Evolutionary conservation across 2,329 filamentous ascomycete species (phyloP).

Genomic region (Macrophomina pseudophaseolina): DNA sequence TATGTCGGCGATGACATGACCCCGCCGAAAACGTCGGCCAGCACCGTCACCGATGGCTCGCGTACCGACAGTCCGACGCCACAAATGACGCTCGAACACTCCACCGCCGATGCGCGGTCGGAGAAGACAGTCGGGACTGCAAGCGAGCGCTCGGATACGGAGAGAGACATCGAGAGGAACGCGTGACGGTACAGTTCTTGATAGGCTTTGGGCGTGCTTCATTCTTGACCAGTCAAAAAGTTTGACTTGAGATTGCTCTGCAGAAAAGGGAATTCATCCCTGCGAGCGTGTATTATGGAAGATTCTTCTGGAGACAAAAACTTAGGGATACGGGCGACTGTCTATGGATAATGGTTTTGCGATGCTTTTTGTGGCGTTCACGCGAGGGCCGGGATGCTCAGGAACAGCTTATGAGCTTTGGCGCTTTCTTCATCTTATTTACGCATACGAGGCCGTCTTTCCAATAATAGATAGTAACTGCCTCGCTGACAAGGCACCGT

Average conservation of each 20-base stretch:
- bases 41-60: neutral
- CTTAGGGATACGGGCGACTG: too few relatives aligned
- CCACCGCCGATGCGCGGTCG: neutral
- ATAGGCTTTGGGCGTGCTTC: neutral
- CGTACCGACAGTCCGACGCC: conserved; percentile 10
- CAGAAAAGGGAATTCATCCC: neutral
- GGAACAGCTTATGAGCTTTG: too few relatives aligned
- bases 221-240: neutral
- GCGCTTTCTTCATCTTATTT: too few relatives aligned
- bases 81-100: neutral
- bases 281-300: too few relatives aligned
- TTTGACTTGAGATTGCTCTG: neutral
- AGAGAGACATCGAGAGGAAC: neutral
- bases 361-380: too few relatives aligned
- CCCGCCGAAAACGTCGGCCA: neutral
- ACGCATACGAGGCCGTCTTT: too few relatives aligned
- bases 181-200: neutral
- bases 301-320: too few relatives aligned
- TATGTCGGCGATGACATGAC: conserved; percentile 36
- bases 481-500: too few relatives aligned
- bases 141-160: neutral
- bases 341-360: too few relatives aligned
- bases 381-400: too few relatives aligned
- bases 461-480: too few relatives aligned
- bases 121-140: neutral